Conservation (phyloP, 495 filamentous ascomycete genomes). For the Hyaloscypha finlandica region DNA sequence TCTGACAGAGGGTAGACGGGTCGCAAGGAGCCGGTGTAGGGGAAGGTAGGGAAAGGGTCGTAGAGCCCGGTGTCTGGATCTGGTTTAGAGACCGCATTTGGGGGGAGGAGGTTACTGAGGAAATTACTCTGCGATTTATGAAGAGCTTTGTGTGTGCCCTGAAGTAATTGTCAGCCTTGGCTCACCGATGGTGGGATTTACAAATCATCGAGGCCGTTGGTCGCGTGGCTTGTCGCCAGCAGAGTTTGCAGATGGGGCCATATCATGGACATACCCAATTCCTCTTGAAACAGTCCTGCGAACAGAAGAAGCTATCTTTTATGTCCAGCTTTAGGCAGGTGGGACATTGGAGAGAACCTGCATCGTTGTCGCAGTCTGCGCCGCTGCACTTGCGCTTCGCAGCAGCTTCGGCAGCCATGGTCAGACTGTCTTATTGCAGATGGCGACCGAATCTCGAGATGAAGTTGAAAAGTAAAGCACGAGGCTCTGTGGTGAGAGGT, state of each 20-base stretch:
- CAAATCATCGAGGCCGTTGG: neutral
- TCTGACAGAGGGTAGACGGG: constrained; percentile 89
- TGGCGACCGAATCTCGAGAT: neutral
- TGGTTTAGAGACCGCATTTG: constrained; percentile 80
- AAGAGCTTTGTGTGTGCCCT: constrained; percentile 81
- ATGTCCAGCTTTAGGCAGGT: constrained; percentile 85
- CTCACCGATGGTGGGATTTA: neutral
- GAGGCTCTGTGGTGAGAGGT: neutral
- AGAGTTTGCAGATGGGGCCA: neutral
- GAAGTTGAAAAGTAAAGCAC: neutral
- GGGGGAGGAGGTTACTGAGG: constrained; percentile 66
- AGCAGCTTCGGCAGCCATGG: constrained; percentile 47
- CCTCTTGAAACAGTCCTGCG: constrained; percentile 97
- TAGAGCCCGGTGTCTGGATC: constrained; percentile 85
- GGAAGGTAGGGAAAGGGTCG: constrained; percentile 88
- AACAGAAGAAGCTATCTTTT: constrained; percentile 94
- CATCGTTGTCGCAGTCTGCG: constrained; percentile 79
- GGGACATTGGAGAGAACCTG: constrained; percentile 85
- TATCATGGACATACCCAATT: constrained; percentile 76
- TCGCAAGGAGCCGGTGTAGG: constrained; percentile 76
- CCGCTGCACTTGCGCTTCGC: constrained; percentile 75
- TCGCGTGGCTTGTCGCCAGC: neutral
- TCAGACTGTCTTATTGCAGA: constrained; percentile 1
- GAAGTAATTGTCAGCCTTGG: constrained; percentile 32
- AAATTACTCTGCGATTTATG: constrained; percentile 85